Evolutionary conservation across 176 grass and related monocot species (phyloP).

Genomic region (Alopecurus myosuroides): DNA sequence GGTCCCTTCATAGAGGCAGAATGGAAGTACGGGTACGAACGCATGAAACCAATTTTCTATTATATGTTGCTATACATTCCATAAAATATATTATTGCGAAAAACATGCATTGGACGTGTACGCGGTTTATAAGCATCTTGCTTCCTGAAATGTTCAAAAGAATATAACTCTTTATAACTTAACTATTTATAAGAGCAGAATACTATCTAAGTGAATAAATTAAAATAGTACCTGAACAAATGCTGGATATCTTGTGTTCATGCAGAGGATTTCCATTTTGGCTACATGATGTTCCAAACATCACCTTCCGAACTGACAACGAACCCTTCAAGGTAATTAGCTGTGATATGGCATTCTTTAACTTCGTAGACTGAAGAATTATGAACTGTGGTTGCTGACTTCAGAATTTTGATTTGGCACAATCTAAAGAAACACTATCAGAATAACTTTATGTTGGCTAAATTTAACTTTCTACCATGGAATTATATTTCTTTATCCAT

Average conservation of each 20-base stretch:
- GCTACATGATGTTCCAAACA: slow-evolving; percentile 52
- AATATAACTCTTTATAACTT: background rate
- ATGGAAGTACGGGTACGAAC: slow-evolving; percentile 89
- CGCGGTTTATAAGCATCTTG: background rate
- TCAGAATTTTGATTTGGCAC: background rate
- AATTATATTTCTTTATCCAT: slow-evolving; percentile 5
- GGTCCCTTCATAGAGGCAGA: slow-evolving; percentile 84
- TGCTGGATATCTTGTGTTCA: slow-evolving; percentile 25
- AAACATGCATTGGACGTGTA: background rate
- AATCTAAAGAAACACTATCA: background rate
- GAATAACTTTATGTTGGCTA: background rate
- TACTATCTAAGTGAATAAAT: background rate
- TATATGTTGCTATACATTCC: background rate
- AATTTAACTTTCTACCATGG: background rate
- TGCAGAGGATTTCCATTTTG: slow-evolving; percentile 67
- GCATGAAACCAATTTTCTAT: background rate
- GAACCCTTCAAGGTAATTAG: slow-evolving; percentile 57
- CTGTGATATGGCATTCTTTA: background rate
- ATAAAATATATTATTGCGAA: background rate
- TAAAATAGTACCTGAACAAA: background rate
- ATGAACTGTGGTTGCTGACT: background rate
- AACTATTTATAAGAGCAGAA: background rate
- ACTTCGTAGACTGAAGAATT: background rate
- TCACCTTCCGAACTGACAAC: slow-evolving; percentile 58
- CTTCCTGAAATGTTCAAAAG: background rate